These are phyloP conservation scores for Thielaviopsis euricoi DNA, from an alignment of 2,329 filamentous ascomycete species.

Conservation along the genomic window DNA sequence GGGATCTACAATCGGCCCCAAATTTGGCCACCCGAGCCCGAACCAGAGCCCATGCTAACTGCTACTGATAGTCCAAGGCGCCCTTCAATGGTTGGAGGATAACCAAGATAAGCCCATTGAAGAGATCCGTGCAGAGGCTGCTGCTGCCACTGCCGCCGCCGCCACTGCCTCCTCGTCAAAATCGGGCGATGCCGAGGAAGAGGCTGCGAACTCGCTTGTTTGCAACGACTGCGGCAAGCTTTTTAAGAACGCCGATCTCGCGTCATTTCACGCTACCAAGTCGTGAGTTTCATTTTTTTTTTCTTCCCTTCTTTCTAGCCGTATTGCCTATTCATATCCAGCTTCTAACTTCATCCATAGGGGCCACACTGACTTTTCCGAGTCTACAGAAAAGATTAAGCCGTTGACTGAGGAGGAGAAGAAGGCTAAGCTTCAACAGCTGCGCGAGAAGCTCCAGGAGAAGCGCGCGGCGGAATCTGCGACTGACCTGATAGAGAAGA, in stretches of 20 bases:
- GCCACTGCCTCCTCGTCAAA: constrained; percentile 18
- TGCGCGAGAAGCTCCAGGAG: constrained; percentile 52
- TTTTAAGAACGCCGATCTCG: constrained; percentile 66
- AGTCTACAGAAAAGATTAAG: constrained; percentile 83
- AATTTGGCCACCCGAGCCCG: no score
- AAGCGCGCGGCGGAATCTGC: constrained; percentile 54
- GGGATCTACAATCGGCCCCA: background rate
- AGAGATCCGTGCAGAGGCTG: constrained; percentile 43
- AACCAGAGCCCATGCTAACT: background rate
- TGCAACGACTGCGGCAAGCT: constrained; percentile 94
- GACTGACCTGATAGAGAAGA: constrained; percentile 65
- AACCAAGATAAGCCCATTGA: constrained; percentile 80
- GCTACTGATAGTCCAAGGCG: constrained; percentile 51
- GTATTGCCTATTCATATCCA: background rate
- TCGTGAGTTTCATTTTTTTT: constrained; percentile 33
- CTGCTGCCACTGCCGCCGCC: constrained; percentile 9
- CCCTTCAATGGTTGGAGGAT: constrained; percentile 85
- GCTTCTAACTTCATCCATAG: constrained; percentile 21
- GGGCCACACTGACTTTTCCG: constrained; percentile 77
- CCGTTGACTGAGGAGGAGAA: constrained; percentile 88
- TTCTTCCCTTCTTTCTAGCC: background rate
- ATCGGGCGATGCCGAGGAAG: constrained; percentile 25
- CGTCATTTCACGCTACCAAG: constrained; percentile 81
- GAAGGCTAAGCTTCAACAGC: constrained; percentile 57
- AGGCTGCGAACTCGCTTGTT: constrained; percentile 56